Base-by-base conservation (phyloP, 305 asterid species). In the Fraxinus latifolia region DNA sequence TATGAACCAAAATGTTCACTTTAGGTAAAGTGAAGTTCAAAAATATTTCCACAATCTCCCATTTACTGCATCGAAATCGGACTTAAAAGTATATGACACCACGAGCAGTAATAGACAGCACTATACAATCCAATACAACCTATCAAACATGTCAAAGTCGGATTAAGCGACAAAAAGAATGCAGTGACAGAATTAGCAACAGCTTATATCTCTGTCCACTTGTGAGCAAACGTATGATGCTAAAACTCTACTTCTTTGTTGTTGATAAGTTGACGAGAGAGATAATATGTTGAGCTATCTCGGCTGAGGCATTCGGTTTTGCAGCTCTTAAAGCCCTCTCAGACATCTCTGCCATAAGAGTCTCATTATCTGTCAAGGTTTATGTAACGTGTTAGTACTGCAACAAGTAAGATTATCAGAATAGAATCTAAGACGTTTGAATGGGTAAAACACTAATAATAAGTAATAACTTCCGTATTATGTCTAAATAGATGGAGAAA, bases 311-410 rank as follows among this genome's bases (percentile, higher is more conserved):
- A 79, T 89, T 79, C 19, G 87, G 84, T 83, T 86, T 90, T 23
- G 89, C 94, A 80, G 86, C 90, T 73, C 80, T 85, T 71, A 88
- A 83, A 83, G 92, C 94, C 87, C 88, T 87, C 80, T 83, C 82
- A 2, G 92, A 89, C 92, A 89, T 88, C 79, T 86, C 87, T 73
- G 67, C 78, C 84, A 88, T 84, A 83, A 89, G 79, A 34, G 15
- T 47, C 79, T 86, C 89, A 58, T 88, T 58, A 31, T 76, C 94
- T 90, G 90, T 74, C 77, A 82, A 75, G 60, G 23, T 36, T 0
- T 17, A 60, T 0, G 25, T 72, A 27, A 62, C 33, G 53, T 17
- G 25, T 27, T 15, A 12, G 34, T 47, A 33, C 21, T 19, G 50
- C 23, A 29, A 62, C 42, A 71, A 71, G 60, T 29, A 78, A 50